A percentile compares a stretch with the other conserved stretches of the same genome.
Conservation (phyloP, 768 basidiomycete genomes). For the Lactifluus pinguis region DNA sequence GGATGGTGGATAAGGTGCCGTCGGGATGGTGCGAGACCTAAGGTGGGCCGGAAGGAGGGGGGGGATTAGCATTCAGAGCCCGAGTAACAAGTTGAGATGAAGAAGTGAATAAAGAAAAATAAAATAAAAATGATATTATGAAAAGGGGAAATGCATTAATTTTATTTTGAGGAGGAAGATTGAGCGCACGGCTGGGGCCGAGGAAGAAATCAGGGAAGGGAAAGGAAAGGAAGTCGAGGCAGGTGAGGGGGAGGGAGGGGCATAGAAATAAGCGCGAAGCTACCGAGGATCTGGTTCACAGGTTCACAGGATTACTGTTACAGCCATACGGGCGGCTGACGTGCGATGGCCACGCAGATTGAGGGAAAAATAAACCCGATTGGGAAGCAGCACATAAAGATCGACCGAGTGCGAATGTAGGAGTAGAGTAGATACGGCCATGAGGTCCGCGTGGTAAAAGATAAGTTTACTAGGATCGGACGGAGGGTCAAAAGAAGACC, state of each 20-base stretch:
- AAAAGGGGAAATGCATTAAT: not conserved
- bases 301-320: not conserved
- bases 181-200: not conserved
- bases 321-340: too few relatives aligned
- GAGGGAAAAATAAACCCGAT: not conserved
- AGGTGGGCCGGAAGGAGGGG: not conserved
- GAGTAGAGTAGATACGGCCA: not conserved
- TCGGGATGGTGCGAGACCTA: conserved; percentile 11
- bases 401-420: not conserved
- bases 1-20: conserved; percentile 20
- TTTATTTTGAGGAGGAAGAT: not conserved
- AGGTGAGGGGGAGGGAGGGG: too few relatives aligned
- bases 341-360: not conserved
- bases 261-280: conserved; percentile 12
- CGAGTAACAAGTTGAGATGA: not conserved
- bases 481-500: too few relatives aligned
- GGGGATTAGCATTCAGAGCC: conserved; percentile 9
- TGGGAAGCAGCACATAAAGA: conserved; percentile 2
- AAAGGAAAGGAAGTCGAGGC: not conserved
- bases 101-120: not conserved
- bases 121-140: not conserved
- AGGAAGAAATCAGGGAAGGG: too few relatives aligned
- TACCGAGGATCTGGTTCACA: conserved; percentile 13
- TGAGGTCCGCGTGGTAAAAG: not conserved
- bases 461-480: too few relatives aligned